Evolutionary conservation across 208 protist genomes (phyloP).

Genomic region (Acanthamoeba lenticulata): DNA sequence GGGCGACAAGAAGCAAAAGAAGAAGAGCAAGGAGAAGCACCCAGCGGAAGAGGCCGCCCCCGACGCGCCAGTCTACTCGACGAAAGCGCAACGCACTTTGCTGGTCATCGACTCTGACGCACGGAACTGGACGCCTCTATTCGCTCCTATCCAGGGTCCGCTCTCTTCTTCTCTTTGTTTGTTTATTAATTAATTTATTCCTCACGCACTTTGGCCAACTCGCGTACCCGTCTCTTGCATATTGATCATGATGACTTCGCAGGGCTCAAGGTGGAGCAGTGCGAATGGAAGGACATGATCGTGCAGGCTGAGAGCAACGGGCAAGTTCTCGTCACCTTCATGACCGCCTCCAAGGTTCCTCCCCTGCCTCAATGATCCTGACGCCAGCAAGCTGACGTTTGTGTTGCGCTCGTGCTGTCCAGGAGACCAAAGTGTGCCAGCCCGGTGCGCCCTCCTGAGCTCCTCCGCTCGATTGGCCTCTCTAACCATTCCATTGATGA

Average conservation of each 20-base stretch:
- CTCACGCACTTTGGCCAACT: not conserved
- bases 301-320: constrained; percentile 51
- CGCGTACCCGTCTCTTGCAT: not conserved
- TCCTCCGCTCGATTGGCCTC: not conserved
- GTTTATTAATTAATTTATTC: not conserved
- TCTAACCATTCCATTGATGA: too few relatives aligned
- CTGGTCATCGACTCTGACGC: constrained; percentile 36
- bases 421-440: constrained; percentile 15
- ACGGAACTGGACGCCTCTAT: not conserved
- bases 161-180: not conserved
- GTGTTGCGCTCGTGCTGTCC: not conserved
- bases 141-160: not conserved
- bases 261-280: constrained; percentile 45
- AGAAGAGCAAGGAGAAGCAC: constrained; percentile 1
- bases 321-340: not conserved
- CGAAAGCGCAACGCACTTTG: not conserved
- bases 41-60: not conserved
- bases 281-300: constrained; percentile 51
- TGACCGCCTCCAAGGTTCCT: not conserved
- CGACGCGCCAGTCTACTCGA: not conserved
- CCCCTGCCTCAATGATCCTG: not conserved
- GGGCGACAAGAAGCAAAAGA: not conserved
- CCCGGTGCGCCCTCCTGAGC: not conserved
- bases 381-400: not conserved
- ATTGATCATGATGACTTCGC: not conserved